Evolutionary conservation across 345 rosid genomes (phyloP), one percentile per base, ranked within the genome.

Genomic region (Gossypium turneri): DNA sequence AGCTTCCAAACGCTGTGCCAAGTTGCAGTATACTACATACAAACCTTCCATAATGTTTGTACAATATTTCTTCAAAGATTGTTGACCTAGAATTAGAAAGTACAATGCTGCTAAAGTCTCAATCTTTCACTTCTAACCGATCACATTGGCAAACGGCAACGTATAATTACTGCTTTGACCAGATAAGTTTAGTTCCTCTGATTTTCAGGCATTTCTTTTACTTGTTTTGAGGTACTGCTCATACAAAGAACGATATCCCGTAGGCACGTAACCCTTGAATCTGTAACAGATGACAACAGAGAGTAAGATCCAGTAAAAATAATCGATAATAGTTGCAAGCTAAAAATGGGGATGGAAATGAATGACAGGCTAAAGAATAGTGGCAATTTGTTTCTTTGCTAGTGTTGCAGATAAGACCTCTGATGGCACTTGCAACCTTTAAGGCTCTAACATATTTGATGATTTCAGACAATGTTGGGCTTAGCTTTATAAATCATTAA

Each of bases 181-280:
- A 25, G 38, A 62, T 61, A 34, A 67, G 65, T n/a, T n/a, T n/a
- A n/a, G n/a, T n/a, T n/a, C n/a, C n/a, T n/a, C n/a, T n/a, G n/a
- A n/a, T n/a, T n/a, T n/a, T 59, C 29, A 34, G 70, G 63, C 51
- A 59, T 77, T 73, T 76, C 83, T 74, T 66, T 79, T 25, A 27
- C 82, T 84, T 74, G 78, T 83, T 79, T 79, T 78, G 29, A 88
- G 79, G 82, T 89, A 90, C 74, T 88, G 84, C 82, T 95, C 98
- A 45, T 91, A 93, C 62, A 85, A 81, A 74, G 83, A 76, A 45
- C 63, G 93, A 81, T 87, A 80, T 79, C 87, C 91, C 41, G 80
- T 75, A 16, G 98, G 98, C 74, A 94, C 88, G 75, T 76, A 91
- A 80, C 90, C 98, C 83, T 84, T 92, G 89, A 94, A 92, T 79